Conservation (phyloP, 306 rosid genomes). For the cucumber (Cucumis sativus) region Cucumber_9930_V3 NC_026660.2:28386001-28386500, state of each 20-base stretch:
- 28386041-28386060: not conserved
- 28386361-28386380: not conserved
- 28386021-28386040: not conserved
- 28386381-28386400: not conserved
- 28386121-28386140: not conserved
- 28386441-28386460: too few species aligned
- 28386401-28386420: too few species aligned
- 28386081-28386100: not conserved
- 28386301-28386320: too few species aligned
- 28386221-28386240: too few species aligned
- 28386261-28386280: too few species aligned
- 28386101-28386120: not conserved
- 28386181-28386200: not conserved
- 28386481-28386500: not conserved
- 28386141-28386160: not conserved
- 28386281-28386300: too few species aligned
- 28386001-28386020: not conserved
- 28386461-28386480: too few species aligned
- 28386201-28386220: too few species aligned
- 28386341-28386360: not conserved
- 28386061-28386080: not conserved
- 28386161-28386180: not conserved
- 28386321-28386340: not conserved
- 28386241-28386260: too few species aligned
- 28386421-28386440: too few species aligned